Evolutionary conservation across 352 stramenopile genomes (phyloP), one percentile per base, ranked within the genome.

Genomic region (Globisporangium rhizosaccharum): DNA sequence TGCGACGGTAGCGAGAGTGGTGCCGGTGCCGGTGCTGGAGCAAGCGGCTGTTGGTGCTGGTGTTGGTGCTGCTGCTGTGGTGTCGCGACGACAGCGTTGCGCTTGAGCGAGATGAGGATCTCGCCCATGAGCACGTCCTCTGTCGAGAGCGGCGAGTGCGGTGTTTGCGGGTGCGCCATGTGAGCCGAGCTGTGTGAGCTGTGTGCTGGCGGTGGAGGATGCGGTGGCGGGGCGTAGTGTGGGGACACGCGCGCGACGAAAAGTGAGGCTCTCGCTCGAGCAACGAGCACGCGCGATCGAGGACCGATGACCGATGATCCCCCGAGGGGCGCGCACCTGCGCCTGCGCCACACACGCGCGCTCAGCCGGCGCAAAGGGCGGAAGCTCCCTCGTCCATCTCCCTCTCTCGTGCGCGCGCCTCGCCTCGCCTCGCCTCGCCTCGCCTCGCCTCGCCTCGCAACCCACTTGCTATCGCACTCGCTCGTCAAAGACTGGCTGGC

Each of bases 51-150:
- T 18, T 23, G 45, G 53, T 33, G 49, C 14, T 28, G 30, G 33
- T 25, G 42, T 20, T 41, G 59, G 48, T 26, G 47, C 28, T 20
- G 46, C 55, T 23, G 23, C 23, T 23, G 23, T 23, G 33, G 33
- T 8, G 33, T 20, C 37, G 51, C 51, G 12, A 76, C 62, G 20
- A 73, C 66, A 3, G 68, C 52, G 51, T 83, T 71, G 25, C 67
- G 66, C 70, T 87, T 87, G 55, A 90, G 76, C 28, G 81, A 83
- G 64, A 90, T 83, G 66, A 90, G 81, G 67, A 90, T 90, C 69
- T 90, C 78, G 41, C 81, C 76, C 67, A 87, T 86, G 39, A 82
- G 76, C 61, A 90, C 58, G 59, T 88, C 81, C 57, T 90, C 81
- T 12, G 69, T 67, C 55, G 64, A 88, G 51, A 90, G 66, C 0